Base-by-base conservation (phyloP, 306 rosid genomes). In the Clitoria ternatea region DNA sequence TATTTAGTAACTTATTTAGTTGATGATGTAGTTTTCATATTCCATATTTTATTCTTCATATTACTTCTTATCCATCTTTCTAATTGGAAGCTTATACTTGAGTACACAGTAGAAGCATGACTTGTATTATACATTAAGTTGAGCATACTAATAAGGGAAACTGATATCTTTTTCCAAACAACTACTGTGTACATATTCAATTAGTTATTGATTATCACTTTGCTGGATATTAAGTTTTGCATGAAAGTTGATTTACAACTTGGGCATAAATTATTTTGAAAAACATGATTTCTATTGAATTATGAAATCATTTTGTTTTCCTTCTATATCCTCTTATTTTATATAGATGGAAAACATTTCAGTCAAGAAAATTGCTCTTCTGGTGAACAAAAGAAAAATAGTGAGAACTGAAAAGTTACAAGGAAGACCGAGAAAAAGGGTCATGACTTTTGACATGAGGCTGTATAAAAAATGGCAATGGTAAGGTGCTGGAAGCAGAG, bases 1-100 rank as follows among this genome's bases (percentile, higher is more conserved):
- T 53, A 13, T 22, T 78, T 61, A 69, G 48, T 30, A 35, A 68
- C 56, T 37, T 69, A 62, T 69, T 56, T 57, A 24, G 50, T 26
- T 35, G 22, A 24, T 2, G 35, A 7, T 56, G 54, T 9, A n/a
- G 52, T 59, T 71, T 66, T 4, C 26, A 5, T 33, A 61, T 55
- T 77, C 61, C 2, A n/a, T 57, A 29, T 69, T 72, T 61, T 49
- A 47, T 47, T 32, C 29, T 63, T 54, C 55, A 14, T 4, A 64
- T 36, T 55, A 56, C 44, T 61, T 73, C 63, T 32, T 43, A 40
- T 20, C 19, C 74, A 11, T 17, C 50, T 69, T 68, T 45, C 45
- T 50, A 15, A 11, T 27, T 13, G 23, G 19, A 44, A 53, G 22
- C 63, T 43, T 9, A 15, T 72, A 49, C 66, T 6, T 32, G 17